A percentile compares a stretch with the other conserved stretches of the same genome.
These are phyloP conservation scores for Hypomyces rosellus DNA, from an alignment of 2,329 filamentous ascomycete species.

Conservation along the genomic window DNA sequence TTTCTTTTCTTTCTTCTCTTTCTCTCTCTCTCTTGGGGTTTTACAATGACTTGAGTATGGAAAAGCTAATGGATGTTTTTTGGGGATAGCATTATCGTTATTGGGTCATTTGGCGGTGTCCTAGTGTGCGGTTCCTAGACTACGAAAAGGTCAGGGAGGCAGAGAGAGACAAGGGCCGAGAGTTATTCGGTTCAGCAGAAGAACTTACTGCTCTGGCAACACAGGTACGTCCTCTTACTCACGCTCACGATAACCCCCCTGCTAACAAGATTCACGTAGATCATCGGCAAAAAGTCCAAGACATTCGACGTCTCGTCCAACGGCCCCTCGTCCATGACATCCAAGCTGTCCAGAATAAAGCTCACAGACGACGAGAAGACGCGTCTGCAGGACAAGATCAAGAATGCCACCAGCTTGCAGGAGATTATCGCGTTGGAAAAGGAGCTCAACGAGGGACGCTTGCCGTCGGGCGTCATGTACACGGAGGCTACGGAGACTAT, in stretches of 20 bases:
- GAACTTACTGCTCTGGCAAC: conserved; percentile 75
- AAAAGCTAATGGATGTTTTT: background rate
- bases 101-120: conserved; percentile 85
- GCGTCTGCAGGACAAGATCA: conserved; percentile 78
- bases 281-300: conserved; percentile 77
- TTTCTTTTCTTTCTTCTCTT: conserved; percentile 9
- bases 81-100: conserved; percentile 74
- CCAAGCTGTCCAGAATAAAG: conserved; percentile 70
- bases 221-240: conserved; percentile 41
- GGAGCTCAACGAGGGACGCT: conserved; percentile 79
- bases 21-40: background rate
- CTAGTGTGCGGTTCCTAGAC: conserved; percentile 82
- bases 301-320: conserved; percentile 56
- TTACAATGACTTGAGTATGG: background rate
- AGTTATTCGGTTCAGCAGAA: conserved; percentile 75
- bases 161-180: conserved; percentile 68
- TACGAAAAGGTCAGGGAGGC: conserved; percentile 84
- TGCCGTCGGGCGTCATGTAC: conserved; percentile 61
- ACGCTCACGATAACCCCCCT: background rate
- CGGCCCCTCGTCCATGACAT: conserved; percentile 35
- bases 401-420: conserved; percentile 78
- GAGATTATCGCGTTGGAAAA: conserved; percentile 90
- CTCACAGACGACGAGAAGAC: conserved; percentile 84
- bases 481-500: conserved; percentile 44
- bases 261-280: conserved; percentile 37